Evolutionary conservation across 2,329 filamentous ascomycete genomes (phyloP), one percentile per base, ranked within the genome.

Genomic region (Saccharata proteae): DNA sequence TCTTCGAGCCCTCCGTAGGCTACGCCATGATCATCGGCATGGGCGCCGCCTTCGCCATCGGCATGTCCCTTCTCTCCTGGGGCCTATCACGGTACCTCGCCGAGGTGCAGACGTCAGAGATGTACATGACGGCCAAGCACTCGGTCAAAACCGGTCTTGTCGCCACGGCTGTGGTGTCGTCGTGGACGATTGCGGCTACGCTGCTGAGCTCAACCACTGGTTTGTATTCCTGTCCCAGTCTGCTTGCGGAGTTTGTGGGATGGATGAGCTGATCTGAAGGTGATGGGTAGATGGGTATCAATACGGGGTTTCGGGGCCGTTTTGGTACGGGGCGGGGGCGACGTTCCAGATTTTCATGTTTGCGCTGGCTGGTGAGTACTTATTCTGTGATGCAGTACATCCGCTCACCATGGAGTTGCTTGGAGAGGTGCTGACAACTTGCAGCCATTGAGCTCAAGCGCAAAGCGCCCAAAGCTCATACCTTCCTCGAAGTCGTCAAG

Each of bases 281-380:
- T 3, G 4, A 2, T 5, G 4, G 8, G 2, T 14, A 29, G 32
- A 34, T 30, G 38, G 25, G 10, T 41, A 40, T 26, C 19, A 29
- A n/a, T 39, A 41, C 19, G 38, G 38, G 14, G 29, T 40, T 11
- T 30, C 29, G 5, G 50, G 50, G 1, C 47, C 50, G 0, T 41
- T 52, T 16, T 53, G 48, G 48, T 51, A 53, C 34, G 49, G 43
- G 10, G 46, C 48, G 16, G 48, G 49, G 6, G 48, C 47, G 6
- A 50, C 46, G 5, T 47, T 51, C 3, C 48, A 53, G 34, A 52
- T 52, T 12, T 28, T 25, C 21, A 25, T 40, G 25, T 40, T 39
- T 10, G 25, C 38, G 3, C 8, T 34, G 20, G 32, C 32, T 11
- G 32, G 32, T 34, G 12, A 22, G 32, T 25, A 3, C 15, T 16